phyloP scores from a whole-genome alignment of 106 monocot genomes.

The Acorus gramineus region DNA sequence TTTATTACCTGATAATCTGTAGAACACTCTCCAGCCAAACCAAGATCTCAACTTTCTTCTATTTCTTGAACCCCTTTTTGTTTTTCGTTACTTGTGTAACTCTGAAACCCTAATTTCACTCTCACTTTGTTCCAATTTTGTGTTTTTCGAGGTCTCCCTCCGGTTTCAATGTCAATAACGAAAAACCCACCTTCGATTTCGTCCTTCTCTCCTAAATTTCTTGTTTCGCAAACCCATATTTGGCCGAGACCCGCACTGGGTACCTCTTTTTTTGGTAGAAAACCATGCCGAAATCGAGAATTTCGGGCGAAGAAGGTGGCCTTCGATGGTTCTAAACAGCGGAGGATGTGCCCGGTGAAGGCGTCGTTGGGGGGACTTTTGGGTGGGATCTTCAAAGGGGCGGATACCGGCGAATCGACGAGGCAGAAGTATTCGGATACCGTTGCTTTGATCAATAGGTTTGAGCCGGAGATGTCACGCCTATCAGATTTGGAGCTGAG shows the following conservation, averaged over 20 bases:
- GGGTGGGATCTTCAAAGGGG: constrained; percentile 69
- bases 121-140: no score
- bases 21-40: no score
- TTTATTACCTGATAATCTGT: no score
- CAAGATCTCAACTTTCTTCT: no score
- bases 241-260: constrained; percentile 17
- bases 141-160: neutral
- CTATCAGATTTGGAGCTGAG: constrained; percentile 75
- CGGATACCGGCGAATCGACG: constrained; percentile 67
- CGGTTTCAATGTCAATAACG: constrained; percentile 16
- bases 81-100: no score
- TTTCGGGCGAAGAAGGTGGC: neutral
- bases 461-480: constrained; percentile 65
- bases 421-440: constrained; percentile 57
- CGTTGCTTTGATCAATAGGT: constrained; percentile 43
- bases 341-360: constrained; percentile 10
- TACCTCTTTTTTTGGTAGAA: constrained; percentile 11
- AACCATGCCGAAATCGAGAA: constrained; percentile 11
- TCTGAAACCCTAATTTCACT: no score
- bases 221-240: constrained; percentile 21
- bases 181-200: neutral
- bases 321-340: neutral
- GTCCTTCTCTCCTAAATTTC: constrained; percentile 5
- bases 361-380: constrained; percentile 64
- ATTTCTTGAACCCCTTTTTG: no score